Conservation (phyloP, 176 grass and related monocot genomes). For the Ampelocalamus luodianensis region DNA sequence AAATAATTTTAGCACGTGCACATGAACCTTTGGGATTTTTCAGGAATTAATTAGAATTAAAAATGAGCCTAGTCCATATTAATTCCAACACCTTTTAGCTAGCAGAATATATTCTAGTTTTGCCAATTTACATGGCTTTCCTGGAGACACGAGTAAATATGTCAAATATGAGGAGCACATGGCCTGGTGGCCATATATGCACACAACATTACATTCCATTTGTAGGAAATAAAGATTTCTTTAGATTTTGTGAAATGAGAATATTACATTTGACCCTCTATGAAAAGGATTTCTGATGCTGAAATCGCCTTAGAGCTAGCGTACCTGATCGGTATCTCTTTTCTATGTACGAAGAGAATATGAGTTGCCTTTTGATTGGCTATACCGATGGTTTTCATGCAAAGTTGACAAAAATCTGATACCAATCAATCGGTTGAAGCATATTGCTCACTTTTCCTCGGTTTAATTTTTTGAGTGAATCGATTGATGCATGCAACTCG, state of each 20-base stretch:
- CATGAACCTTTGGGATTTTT: too few relatives aligned
- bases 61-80: too few relatives aligned
- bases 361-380: constrained; percentile 10
- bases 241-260: constrained; percentile 13
- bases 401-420: constrained; percentile 30
- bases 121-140: constrained; percentile 3
- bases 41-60: too few relatives aligned
- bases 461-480: too few relatives aligned
- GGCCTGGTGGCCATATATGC: background rate
- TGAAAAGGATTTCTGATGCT: constrained; percentile 19
- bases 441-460: too few relatives aligned
- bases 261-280: background rate
- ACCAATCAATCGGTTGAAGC: background rate
- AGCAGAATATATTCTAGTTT: constrained; percentile 32
- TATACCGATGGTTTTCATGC: constrained; percentile 8
- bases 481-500: too few relatives aligned
- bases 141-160: constrained; percentile 23
- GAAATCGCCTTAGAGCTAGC: constrained; percentile 23
- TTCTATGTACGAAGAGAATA: background rate
- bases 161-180: constrained; percentile 22
- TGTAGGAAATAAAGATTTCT: constrained; percentile 3
- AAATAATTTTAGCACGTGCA: too few relatives aligned
- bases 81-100: too few relatives aligned
- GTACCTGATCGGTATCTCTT: background rate
- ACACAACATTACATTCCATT: background rate